Evolutionary conservation across 2,329 filamentous ascomycete species (phyloP).

Genomic region (Aspergillus pseudoglaucus): DNA sequence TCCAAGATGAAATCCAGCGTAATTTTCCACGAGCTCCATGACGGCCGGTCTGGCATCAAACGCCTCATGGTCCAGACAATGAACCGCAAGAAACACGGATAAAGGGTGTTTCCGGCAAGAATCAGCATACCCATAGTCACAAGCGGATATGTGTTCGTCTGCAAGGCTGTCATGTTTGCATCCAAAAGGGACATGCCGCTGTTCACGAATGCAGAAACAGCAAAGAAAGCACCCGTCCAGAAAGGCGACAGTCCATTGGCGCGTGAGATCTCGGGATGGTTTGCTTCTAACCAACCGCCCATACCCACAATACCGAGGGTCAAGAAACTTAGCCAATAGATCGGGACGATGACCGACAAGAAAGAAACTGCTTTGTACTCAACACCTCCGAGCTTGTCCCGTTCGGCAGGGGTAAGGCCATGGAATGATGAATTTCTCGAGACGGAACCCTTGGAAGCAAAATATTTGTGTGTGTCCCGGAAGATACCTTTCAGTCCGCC

Average conservation of each 20-base stretch:
- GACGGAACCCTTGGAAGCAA: slow-evolving; percentile 26
- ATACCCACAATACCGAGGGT: slow-evolving; percentile 41
- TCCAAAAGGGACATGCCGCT: slow-evolving; percentile 50
- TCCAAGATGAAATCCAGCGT: slow-evolving; percentile 30
- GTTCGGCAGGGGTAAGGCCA: slow-evolving; percentile 38
- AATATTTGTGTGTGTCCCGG: slow-evolving; percentile 24
- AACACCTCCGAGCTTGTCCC: slow-evolving; percentile 37
- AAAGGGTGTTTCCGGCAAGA: slow-evolving; percentile 60
- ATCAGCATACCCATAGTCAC: slow-evolving; percentile 51
- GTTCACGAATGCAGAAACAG: slow-evolving; percentile 50
- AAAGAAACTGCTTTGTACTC: slow-evolving; percentile 38
- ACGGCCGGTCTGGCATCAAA: slow-evolving; percentile 21
- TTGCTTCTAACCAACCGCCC: slow-evolving; percentile 41
- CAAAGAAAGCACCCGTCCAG: slow-evolving; percentile 45
- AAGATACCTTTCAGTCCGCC: slow-evolving; percentile 19
- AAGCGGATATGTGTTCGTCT: slow-evolving; percentile 34
- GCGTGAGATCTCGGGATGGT: slow-evolving; percentile 34
- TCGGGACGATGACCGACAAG: slow-evolving; percentile 31
- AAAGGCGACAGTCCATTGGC: slow-evolving; percentile 46
- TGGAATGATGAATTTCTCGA: slow-evolving; percentile 47
- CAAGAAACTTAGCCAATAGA: slow-evolving; percentile 44
- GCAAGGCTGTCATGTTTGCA: slow-evolving; percentile 46
- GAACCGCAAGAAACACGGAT: slow-evolving; percentile 57
- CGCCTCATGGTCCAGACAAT: slow-evolving; percentile 47
- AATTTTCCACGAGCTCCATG: slow-evolving; percentile 24